These are phyloP conservation scores for Pilasporangium apinafurcum DNA, from an alignment of 352 stramenopile species.

Conservation along the genomic window DNA sequence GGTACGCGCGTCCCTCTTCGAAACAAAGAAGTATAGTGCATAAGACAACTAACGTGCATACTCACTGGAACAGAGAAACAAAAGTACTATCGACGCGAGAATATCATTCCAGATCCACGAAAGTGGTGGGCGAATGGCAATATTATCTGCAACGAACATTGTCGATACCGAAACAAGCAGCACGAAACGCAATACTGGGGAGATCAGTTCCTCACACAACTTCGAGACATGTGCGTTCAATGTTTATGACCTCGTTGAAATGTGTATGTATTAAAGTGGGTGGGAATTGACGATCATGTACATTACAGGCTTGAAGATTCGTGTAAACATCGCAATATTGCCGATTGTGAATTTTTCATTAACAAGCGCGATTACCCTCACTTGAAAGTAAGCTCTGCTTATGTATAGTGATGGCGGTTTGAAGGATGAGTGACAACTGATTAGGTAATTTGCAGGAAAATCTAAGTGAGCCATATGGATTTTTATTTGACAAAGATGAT, in stretches of 20 bases:
- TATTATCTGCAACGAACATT: slow-evolving; percentile 98
- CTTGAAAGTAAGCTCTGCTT: slow-evolving; percentile 80
- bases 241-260: background rate
- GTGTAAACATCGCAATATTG: slow-evolving; percentile 91
- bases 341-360: slow-evolving; percentile 99
- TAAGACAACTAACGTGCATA: slow-evolving; percentile 18
- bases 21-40: slow-evolving; percentile 42
- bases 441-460: slow-evolving; percentile 72
- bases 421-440: no score
- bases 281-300: background rate
- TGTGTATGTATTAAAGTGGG: no score
- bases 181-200: slow-evolving; percentile 95
- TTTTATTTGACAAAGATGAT: slow-evolving; percentile 98
- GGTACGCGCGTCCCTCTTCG: slow-evolving; percentile 51
- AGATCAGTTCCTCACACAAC: slow-evolving; percentile 95
- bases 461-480: slow-evolving; percentile 95
- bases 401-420: background rate
- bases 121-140: slow-evolving; percentile 99
- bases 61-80: slow-evolving; percentile 47
- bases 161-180: slow-evolving; percentile 81
- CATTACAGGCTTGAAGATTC: slow-evolving; percentile 85
- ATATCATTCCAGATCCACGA: slow-evolving; percentile 72
- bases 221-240: slow-evolving; percentile 92
- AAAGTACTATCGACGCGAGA: slow-evolving; percentile 69
- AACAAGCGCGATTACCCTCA: slow-evolving; percentile 99